Base-by-base conservation (phyloP, 2,329 filamentous ascomycete species). In the Cladosporium sp. region DNA sequence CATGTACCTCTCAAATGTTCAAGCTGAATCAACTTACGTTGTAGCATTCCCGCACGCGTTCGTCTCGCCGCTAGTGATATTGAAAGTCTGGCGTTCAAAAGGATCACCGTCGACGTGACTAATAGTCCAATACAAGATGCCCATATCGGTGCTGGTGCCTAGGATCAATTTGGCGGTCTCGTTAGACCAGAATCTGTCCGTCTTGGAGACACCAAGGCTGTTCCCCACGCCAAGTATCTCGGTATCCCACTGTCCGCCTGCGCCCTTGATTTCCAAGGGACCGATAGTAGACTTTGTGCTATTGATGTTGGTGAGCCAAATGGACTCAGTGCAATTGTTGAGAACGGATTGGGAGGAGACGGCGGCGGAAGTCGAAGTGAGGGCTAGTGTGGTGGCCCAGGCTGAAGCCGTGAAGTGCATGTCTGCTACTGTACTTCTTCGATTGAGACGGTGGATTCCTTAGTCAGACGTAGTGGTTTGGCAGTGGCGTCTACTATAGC, bases 71-170 rank as follows among this genome's bases (percentile, higher is more conserved):
- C 53, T 55, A 11, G 50, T 58, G n/a, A 66, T 54, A 42, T 54
- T 59, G 48, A 59, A 62, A 22, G 49, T 44, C 43, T 58, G 31
- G 9, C 54, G 53, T 11, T 52, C 58, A 41, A 66, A 61, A 0
- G 63, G 61, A 46, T 66, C 59, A 7, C 63, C 63, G 31, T 62
- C 54, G 11, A 58, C 52, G n/a, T 54, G 58, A 54, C 54, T 59
- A 34, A 66, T 53, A 9, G 54, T 61, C 63, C 64, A 68, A 58
- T 65, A 68, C 9, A 64, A 14, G 13, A 57, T 56, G 10, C 52
- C 53, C 10, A 56, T 46, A 11, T 43, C 49, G 35, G 56, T 44
- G 33, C 54, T 58, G 38, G 58, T 60, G 43, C 65, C 65, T 19
- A 66, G 54, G 49, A 65, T 58, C 4, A 63, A 49, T 43, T 66